These are phyloP conservation scores for Coniferiporia sulphurascens DNA, from an alignment of 1,284 basidiomycete species.

Conservation along the genomic window DNA sequence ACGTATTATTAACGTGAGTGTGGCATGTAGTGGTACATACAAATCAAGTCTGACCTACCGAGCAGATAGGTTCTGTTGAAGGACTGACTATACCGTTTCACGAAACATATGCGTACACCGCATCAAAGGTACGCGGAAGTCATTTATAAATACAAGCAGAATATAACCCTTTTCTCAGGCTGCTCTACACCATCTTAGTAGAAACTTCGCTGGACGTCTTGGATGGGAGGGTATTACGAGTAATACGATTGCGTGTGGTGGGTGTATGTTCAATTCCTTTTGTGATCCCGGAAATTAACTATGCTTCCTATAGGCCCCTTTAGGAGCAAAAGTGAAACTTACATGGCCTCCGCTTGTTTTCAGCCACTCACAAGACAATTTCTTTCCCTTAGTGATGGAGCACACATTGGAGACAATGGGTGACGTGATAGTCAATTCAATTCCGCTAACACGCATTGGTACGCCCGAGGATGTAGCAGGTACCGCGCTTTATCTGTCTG, in stretches of 20 bases:
- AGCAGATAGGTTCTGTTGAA: conserved; percentile 62
- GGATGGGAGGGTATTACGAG: conserved; percentile 59
- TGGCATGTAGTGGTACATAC: neutral
- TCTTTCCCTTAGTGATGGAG: conserved; percentile 51
- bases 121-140: conserved; percentile 46
- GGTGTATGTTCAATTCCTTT: conserved; percentile 21
- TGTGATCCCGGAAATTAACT: neutral
- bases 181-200: conserved; percentile 56
- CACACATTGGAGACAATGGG: conserved; percentile 47
- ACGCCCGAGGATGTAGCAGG: conserved; percentile 60
- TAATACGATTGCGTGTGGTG: conserved; percentile 66
- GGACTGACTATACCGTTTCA: conserved; percentile 47
- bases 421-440: conserved; percentile 38
- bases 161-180: conserved; percentile 27
- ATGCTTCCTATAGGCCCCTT: conserved; percentile 35
- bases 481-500: conserved; percentile 55
- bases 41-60: conserved; percentile 2
- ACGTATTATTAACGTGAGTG: conserved; percentile 57
- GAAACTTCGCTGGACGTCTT: conserved; percentile 55
- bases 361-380: neutral
- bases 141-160: neutral
- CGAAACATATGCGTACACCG: conserved; percentile 68
- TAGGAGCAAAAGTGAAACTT: conserved; percentile 42
- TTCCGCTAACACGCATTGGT: conserved; percentile 56
- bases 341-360: neutral